Evolutionary conservation across 257 asterid genomes (phyloP), one percentile per base, ranked within the genome.

Genomic region (Solanum paucissectum): DNA sequence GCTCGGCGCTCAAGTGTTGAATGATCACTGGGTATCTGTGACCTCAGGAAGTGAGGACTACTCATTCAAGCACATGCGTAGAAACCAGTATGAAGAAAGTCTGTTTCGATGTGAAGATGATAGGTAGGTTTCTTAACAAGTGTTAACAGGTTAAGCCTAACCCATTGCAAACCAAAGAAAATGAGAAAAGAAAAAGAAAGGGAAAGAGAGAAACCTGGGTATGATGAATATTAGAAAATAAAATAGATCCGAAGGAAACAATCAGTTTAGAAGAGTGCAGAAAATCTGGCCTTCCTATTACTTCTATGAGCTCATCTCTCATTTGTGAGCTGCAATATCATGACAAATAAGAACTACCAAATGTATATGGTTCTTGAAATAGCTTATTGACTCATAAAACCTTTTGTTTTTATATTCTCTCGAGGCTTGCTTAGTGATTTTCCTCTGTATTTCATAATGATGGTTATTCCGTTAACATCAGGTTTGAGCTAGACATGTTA

Each of bases 1-100:
- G 89, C 95, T 95, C 87, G 98, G 95, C 83, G 89, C 92, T 83
- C 93, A 91, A 93, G 98, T 95, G 88, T 88, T 95, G 44, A 95
- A 95, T 86, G 95, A 95, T 85, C 93, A 90, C 69, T 95, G 95
- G 98, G 98, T 95, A 74, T 94, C 98, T 89, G 98, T 95, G 13
- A 71, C 83, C 25, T 77, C 85, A 60, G 83, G 86, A n/a, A 88
- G 90, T 91, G 98, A 95, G 91, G 93, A 90, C 40, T 91, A 90
- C 87, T 91, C 93, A 74, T 91, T 91, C 84, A 91, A 91, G 87
- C 93, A 91, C 83, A 88, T 91, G 93, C 91, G 92, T 46, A 91
- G 83, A 84, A 91, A 91, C 81, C 93, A 91, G 88, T 90, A 91
- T 83, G 93, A 91, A 87, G 92, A 91, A 83, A 90, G 92, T 86